phyloP scores from a whole-genome alignment of 805 yeast species.

The Saturnispora silvae region DNA sequence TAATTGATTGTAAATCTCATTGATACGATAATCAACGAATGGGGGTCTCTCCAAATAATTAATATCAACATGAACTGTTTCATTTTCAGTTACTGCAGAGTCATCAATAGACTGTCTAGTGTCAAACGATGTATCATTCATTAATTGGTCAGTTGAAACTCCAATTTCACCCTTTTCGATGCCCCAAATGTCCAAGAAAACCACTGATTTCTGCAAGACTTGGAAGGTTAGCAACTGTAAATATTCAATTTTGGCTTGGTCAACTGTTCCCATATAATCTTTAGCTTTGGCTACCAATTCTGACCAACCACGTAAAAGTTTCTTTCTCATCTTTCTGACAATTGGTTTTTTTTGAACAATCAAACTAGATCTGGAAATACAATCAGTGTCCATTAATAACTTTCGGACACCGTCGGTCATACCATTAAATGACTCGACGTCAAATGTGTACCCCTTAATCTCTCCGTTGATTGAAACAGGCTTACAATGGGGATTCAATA shows the following conservation, averaged over 20 bases:
- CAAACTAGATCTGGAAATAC: constrained; percentile 64
- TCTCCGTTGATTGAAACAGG: constrained; percentile 25
- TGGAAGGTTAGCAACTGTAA: constrained; percentile 56
- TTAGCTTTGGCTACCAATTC: constrained; percentile 67
- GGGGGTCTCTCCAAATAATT: constrained; percentile 47
- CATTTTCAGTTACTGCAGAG: neutral
- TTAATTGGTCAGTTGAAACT: neutral
- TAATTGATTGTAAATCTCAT: constrained; percentile 51
- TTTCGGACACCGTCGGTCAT: constrained; percentile 65
- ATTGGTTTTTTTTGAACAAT: constrained; percentile 53
- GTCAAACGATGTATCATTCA: neutral
- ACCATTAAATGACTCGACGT: constrained; percentile 46
- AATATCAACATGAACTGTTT: constrained; percentile 20
- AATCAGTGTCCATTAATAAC: constrained; percentile 55
- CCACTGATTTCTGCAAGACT: constrained; percentile 52
- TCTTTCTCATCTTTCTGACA: constrained; percentile 55
- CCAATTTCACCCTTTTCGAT: constrained; percentile 42
- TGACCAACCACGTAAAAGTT: constrained; percentile 72
- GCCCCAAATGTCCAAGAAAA: constrained; percentile 65
- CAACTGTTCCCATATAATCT: constrained; percentile 57
- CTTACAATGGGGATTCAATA: constrained; percentile 52
- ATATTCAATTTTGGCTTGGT: constrained; percentile 46
- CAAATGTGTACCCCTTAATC: constrained; percentile 38
- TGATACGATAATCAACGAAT: constrained; percentile 47
- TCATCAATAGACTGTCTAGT: neutral